Evolutionary conservation across 1,139 yeast species (phyloP), one percentile per base, ranked within the genome.

Genomic region (Pichia sp.): DNA sequence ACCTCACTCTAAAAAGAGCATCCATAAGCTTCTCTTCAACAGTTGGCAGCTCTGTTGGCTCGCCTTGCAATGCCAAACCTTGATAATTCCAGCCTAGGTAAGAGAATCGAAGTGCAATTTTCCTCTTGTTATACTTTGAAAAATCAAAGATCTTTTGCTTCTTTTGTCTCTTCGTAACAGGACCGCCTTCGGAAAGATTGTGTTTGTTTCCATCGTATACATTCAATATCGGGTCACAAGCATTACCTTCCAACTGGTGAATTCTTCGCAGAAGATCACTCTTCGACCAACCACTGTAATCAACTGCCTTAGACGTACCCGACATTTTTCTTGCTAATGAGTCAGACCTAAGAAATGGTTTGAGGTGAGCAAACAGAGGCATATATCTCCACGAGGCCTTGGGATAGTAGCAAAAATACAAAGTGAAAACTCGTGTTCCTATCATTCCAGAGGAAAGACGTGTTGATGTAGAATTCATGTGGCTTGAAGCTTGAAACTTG

Each of bases 11-110:
- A 29, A 67, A 62, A 57, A 91, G 58, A 0, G 95, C 95, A 33
- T 77, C 70, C 34, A 91, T 58, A 12, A 91, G 71, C 29, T 70
- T 73, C 29, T 78, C 79, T 53, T 93, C 98, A 3, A 91, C 91
- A 0, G 99, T 91, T 0, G 94, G 94, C 13, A 85, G 63, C 2
- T 81, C 85, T 0, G 93, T 81, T 1, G 74, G 74, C 25, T 76
- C 83, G 40, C 68, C 69, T 56, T 91, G 98, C 35, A 72, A 66
- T 1, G 94, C 96, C 22, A 91, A 65, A 0, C 99, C 99, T 51
- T 82, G 85, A 57, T 88, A 91, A 51, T 83, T 74, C 96, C 96
- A 87, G 13, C 98, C 96, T 27, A 85, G 57, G 56, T 91, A 91
- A 0, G 96, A 83, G 62, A 91, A 91, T 46, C 74, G 66, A 24